Evolutionary conservation across 495 filamentous ascomycete genomes (phyloP), one percentile per base, ranked within the genome.

Genomic region (Penicillium robsamsonii): DNA sequence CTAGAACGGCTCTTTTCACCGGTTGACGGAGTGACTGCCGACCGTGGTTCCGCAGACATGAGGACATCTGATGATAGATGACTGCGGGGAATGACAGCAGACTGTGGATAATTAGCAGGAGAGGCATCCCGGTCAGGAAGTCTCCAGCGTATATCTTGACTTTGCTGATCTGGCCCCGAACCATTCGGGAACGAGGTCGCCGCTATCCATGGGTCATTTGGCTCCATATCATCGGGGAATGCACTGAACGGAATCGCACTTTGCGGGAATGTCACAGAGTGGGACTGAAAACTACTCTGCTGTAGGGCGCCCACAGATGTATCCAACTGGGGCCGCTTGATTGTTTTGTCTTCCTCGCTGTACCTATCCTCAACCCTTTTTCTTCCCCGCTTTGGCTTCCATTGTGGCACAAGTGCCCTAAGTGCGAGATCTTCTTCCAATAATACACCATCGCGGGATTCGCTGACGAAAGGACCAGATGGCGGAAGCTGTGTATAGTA

Each of bases 351-450:
- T 11, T 75, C 77, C 17, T 81, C 74, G 17, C 75, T 74, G 10
- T 91, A 87, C 52, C 84, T 84, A 35, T 92, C 88, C 18, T 94
- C 92, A 0, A 88, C 85, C 69, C 89, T 88, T 62, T 89, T 88
- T 55, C 92, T 81, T 20, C 94, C 94, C 41, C 93, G 83, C 61
- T 95, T 93, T 1, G 94, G 94, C 61, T 91, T 86, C 67, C 91
- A 92, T 59, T 95, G 88, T 20, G 94, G 93, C 37, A 96, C 80
- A 11, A 98, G 78, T 27, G 94, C 92, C 38, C 94, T 81, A 24
- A 98, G 78, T 3, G 93, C 94, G 53, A 97, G 84, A 66, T 98
- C 94, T 67, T 97, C 94, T 73, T 97, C 93, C 7, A 90, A 70
- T 3, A 88, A 81, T 2, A 98, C 93, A 20, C 92, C 92, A 66